Base-by-base conservation (phyloP, 805 yeast genomes). In the Cyberlindnera saturnus region DNA sequence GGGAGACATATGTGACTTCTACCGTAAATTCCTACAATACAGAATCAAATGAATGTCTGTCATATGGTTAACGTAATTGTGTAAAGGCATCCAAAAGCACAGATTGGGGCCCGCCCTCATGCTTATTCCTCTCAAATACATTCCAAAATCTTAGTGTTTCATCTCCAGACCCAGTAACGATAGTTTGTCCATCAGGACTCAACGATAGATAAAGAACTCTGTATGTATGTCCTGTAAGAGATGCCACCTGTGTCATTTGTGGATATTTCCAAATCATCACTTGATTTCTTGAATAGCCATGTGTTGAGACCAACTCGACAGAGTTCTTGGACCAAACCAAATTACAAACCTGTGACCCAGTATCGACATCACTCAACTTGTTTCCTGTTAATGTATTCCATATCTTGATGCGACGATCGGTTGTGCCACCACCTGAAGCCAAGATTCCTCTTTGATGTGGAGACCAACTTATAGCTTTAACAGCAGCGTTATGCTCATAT, bases 111-210 rank as follows among this genome's bases (percentile, higher is more conserved):
- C 75, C 75, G 33, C 67, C 69, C 44, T 77, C 82, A 39, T 67
- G 66, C 53, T 76, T 81, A 46, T 74, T 79, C 60, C 83, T 86
- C 46, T 87, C 96, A 66, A 90, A 93, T 1, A 90, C 85, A 53
- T 88, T 89, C 99, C 99, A 93, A 60, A 93, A 87, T 50, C 99
- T 65, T 44, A 93, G 67, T 0, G 99, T 93, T 63, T 93, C 99
- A 65, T 93, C 99, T 5, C 98, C 99, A 1, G 99, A 97, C 2
- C 99, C 99, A 0, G 99, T 90, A 3, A 91, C 99, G 13, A 93
- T 84, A 0, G 97, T 89, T 49, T 87, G 89, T 0, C 99, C 99
- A 65, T 93, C 98, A 0, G 97, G 96, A 16, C 96, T 85, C 66
- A 91, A 71, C 5, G 96, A 79, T 53, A 93, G 69, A 61, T 93